Evolutionary conservation across 1,139 yeast species (phyloP).

Genomic region (Scheffersomyces lignicola): DNA sequence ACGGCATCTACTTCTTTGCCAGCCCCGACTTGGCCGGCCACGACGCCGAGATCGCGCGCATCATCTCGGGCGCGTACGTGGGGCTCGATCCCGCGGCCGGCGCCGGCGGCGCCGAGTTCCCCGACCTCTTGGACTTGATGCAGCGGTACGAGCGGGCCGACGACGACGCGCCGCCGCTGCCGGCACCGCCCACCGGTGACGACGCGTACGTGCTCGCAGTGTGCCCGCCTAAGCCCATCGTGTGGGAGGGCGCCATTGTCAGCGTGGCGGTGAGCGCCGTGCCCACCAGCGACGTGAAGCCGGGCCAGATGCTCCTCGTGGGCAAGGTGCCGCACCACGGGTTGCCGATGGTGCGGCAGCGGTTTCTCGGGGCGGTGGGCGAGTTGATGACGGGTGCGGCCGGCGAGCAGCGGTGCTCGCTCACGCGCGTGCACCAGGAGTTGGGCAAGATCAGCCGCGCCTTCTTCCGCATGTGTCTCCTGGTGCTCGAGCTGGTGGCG

Average conservation of each 20-base stretch:
- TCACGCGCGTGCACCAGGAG: slow-evolving; percentile 74
- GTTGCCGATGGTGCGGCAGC: slow-evolving; percentile 36
- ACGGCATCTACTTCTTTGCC: slow-evolving; percentile 75
- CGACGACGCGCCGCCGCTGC: slow-evolving; percentile 16
- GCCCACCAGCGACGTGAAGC: slow-evolving; percentile 51
- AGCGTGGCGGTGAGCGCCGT: slow-evolving; percentile 51
- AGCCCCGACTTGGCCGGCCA: slow-evolving; percentile 54
- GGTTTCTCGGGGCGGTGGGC: slow-evolving; percentile 52
- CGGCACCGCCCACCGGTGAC: slow-evolving; percentile 29
- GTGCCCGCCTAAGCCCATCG: slow-evolving; percentile 80
- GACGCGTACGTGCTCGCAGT: slow-evolving; percentile 70
- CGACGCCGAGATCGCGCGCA: slow-evolving; percentile 42
- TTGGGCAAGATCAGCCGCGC: slow-evolving; percentile 64
- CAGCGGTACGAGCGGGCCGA: slow-evolving; percentile 17
- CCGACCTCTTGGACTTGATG: slow-evolving; percentile 28
- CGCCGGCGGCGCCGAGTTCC: slow-evolving; percentile 27
- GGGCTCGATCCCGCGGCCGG: slow-evolving; percentile 35
- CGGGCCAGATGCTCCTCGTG: slow-evolving; percentile 71
- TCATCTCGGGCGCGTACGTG: slow-evolving; percentile 44
- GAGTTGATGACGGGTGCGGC: slow-evolving; percentile 50
- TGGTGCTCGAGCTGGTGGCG: slow-evolving; percentile 65
- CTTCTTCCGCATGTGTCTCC: slow-evolving; percentile 68
- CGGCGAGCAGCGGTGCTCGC: slow-evolving; percentile 66
- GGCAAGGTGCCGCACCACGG: slow-evolving; percentile 46
- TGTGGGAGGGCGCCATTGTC: slow-evolving; percentile 86